These are phyloP conservation scores for Aphelidium insulamus DNA, from an alignment of 371 early-diverging fungal species.

Conservation along the genomic window DNA sequence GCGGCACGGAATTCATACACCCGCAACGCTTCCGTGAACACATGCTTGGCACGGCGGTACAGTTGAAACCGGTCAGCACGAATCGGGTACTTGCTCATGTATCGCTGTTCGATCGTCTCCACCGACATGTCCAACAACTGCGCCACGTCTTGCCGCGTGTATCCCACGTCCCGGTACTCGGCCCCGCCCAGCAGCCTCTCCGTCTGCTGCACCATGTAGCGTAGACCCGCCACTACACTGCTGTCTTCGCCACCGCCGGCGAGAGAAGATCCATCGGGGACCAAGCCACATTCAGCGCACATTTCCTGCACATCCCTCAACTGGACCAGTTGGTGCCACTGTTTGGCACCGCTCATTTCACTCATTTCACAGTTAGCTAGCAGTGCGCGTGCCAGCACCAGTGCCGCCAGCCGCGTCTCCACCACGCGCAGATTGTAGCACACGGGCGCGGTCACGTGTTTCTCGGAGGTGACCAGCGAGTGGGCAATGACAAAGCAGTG, in stretches of 20 bases:
- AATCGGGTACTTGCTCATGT: constrained; percentile 28
- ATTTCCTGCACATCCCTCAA: constrained; percentile 1
- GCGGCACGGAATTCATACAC: constrained; percentile 52
- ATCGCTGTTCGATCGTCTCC: constrained; percentile 26
- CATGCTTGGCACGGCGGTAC: constrained; percentile 57
- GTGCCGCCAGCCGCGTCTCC: constrained; percentile 68
- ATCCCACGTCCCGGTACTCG: too few species aligned
- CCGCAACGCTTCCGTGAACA: constrained; percentile 54
- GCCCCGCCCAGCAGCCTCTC: too few species aligned
- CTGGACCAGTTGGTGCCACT: background rate
- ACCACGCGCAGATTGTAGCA: constrained; percentile 85
- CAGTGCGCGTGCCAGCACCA: constrained; percentile 32
- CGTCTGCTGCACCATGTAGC: too few species aligned
- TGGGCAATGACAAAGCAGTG: constrained; percentile 73
- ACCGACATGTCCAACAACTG: constrained; percentile 22
- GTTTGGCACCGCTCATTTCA: background rate
- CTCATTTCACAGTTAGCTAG: too few species aligned
- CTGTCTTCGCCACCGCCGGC: too few species aligned
- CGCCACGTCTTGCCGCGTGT: constrained; percentile 32
- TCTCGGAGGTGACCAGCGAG: constrained; percentile 65
- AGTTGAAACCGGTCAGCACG: constrained; percentile 49
- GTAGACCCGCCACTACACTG: too few species aligned
- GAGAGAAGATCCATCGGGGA: background rate
- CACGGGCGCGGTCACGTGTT: constrained; percentile 62
- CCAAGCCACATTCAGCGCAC: background rate